A percentile compares a stretch with the other conserved stretches of the same genome.
These are phyloP conservation scores for Tylopilus subfusipes DNA, from an alignment of 768 basidiomycete genomes.

Conservation along the genomic window DNA sequence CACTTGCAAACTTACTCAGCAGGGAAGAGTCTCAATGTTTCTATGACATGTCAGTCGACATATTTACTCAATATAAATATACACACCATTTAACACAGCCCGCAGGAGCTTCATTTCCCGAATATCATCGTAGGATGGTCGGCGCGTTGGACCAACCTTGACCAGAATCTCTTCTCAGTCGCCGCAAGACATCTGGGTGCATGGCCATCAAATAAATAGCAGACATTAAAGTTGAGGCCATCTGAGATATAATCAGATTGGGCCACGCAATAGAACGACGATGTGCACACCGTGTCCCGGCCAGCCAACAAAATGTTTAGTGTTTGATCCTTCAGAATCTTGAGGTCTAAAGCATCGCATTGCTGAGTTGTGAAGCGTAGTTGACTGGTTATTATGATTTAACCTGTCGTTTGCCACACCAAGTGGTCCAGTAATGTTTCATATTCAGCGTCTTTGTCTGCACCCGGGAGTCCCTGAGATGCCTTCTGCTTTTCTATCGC, in stretches of 20 bases:
- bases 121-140: constrained; percentile 42
- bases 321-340: constrained; percentile 39
- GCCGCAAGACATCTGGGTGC: constrained; percentile 39
- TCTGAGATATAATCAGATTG: constrained; percentile 28
- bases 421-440: constrained; percentile 43
- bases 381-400: neutral
- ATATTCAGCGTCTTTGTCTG: constrained; percentile 21
- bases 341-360: constrained; percentile 19
- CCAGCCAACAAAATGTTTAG: constrained; percentile 45
- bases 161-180: constrained; percentile 42
- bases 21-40: constrained; percentile 34
- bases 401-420: constrained; percentile 38
- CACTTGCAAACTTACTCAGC: constrained; percentile 23
- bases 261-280: neutral
- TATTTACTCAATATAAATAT: neutral
- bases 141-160: constrained; percentile 32
- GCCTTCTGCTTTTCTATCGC: constrained; percentile 29
- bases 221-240: constrained; percentile 43
- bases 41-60: constrained; percentile 10
- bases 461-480: neutral
- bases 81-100: constrained; percentile 43
- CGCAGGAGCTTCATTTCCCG: constrained; percentile 42
- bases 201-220: constrained; percentile 44
- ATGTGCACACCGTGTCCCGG: constrained; percentile 38
- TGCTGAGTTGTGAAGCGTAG: neutral